phyloP scores from a whole-genome alignment of 495 filamentous ascomycete species.

The Beverwykella pulmonaria region DNA sequence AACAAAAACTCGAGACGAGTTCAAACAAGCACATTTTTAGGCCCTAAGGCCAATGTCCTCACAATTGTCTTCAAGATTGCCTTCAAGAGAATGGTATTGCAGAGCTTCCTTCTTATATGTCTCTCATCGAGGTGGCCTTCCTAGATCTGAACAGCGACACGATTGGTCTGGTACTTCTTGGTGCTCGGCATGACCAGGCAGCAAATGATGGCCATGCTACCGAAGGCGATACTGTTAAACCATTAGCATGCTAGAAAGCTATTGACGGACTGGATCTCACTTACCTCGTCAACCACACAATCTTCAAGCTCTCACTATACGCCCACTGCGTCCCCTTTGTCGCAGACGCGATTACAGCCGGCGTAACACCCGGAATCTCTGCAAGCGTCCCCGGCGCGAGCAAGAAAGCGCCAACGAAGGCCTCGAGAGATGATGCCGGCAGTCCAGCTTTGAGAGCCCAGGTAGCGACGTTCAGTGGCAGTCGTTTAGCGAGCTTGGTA shows the following conservation, averaged over 20 bases:
- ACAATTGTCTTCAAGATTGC: too few species aligned
- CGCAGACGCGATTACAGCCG: conserved; percentile 25
- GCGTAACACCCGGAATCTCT: conserved; percentile 35
- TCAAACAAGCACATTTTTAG: too few species aligned
- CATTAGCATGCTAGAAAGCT: too few species aligned
- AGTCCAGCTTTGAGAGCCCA: conserved; percentile 40
- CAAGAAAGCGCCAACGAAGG: conserved; percentile 40
- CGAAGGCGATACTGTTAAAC: conserved; percentile 38
- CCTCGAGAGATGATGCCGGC: conserved; percentile 22
- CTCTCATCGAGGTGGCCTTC: too few species aligned
- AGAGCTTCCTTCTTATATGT: too few species aligned
- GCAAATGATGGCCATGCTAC: conserved; percentile 30
- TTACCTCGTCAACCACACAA: conserved; percentile 34
- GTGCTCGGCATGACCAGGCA: conserved; percentile 28
- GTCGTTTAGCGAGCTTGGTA: conserved; percentile 55
- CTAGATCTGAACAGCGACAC: conserved; percentile 34
- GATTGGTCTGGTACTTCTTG: conserved; percentile 38
- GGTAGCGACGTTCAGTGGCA: conserved; percentile 33
- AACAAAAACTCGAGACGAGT: too few species aligned
- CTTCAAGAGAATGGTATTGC: too few species aligned
- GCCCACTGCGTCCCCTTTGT: conserved; percentile 40
- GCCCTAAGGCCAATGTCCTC: too few species aligned
- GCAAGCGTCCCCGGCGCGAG: conserved; percentile 25
- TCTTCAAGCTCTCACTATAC: conserved; percentile 37
- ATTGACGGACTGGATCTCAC: too few species aligned